phyloP scores from a whole-genome alignment of 768 basidiomycete species.

The Podaxis mareebaensis region DNA sequence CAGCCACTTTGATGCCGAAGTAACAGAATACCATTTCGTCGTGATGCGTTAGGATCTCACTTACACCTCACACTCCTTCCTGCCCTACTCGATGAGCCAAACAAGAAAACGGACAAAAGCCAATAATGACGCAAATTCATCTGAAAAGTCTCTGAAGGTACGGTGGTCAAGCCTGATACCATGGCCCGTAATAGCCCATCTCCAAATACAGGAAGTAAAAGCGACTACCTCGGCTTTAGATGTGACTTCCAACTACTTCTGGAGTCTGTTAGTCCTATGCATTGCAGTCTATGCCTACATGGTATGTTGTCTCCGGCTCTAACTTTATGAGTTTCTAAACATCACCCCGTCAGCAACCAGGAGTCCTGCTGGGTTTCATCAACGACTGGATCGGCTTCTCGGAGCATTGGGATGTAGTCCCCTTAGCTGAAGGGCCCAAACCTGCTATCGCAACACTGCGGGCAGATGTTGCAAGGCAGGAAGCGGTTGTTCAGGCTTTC shows the following conservation, averaged over 20 bases:
- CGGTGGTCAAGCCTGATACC: neutral
- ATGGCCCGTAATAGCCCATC: neutral
- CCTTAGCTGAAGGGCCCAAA: slow-evolving; percentile 19
- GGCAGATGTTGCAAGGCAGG: slow-evolving; percentile 63
- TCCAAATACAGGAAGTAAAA: neutral
- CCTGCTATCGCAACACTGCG: slow-evolving; percentile 23
- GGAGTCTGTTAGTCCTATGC: slow-evolving; percentile 9
- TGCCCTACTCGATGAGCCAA: slow-evolving; percentile 1
- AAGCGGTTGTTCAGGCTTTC: slow-evolving; percentile 79
- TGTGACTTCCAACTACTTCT: slow-evolving; percentile 7
- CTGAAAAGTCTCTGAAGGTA: neutral
- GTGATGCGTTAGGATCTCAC: slow-evolving; percentile 1
- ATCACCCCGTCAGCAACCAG: slow-evolving; percentile 16
- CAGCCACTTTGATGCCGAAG: slow-evolving; percentile 1
- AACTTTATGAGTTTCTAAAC: slow-evolving; percentile 1
- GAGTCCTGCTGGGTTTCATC: slow-evolving; percentile 26
- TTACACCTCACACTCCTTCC: neutral
- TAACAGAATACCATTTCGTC: slow-evolving; percentile 1
- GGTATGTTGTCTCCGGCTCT: slow-evolving; percentile 2
- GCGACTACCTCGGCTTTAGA: neutral
- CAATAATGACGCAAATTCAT: neutral
- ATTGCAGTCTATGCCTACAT: slow-evolving; percentile 15
- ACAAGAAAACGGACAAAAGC: slow-evolving; percentile 1
- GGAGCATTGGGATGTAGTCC: slow-evolving; percentile 35
- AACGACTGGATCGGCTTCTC: slow-evolving; percentile 43